Evolutionary conservation across 306 rosid genomes (phyloP).

Genomic region (Cucumis melo): DNA sequence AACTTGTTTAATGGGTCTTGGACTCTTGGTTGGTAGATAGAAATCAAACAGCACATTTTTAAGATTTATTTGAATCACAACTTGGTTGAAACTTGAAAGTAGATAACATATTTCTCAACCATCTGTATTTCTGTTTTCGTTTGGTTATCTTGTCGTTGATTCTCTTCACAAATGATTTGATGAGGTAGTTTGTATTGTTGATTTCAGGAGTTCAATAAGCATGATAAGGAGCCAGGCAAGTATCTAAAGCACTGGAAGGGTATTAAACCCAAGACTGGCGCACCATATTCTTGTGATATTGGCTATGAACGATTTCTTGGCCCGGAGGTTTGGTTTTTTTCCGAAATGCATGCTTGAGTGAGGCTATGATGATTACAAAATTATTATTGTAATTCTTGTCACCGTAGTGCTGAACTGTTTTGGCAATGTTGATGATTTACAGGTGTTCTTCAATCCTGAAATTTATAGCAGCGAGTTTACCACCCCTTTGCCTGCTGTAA

Average conservation of each 20-base stretch:
- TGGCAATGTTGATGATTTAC: slow-evolving; percentile 9
- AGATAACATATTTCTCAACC: not conserved
- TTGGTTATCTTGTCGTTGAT: not conserved
- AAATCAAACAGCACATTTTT: slow-evolving; percentile 3
- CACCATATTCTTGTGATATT: slow-evolving; percentile 94
- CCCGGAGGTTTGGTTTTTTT: slow-evolving; percentile 67
- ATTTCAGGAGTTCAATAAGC: slow-evolving; percentile 83
- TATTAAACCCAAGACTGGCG: slow-evolving; percentile 95
- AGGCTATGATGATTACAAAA: not conserved
- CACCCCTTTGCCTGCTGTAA: slow-evolving; percentile 79
- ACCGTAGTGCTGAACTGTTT: not conserved
- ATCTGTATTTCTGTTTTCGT: not conserved
- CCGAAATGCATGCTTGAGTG: not conserved
- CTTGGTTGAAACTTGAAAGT: not conserved
- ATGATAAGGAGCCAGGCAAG: slow-evolving; percentile 89
- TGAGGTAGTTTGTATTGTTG: slow-evolving; percentile 13
- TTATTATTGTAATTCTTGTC: not conserved
- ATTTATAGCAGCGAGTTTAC: slow-evolving; percentile 66
- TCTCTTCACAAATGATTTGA: slow-evolving; percentile 4
- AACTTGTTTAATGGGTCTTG: slow-evolving; percentile 6
- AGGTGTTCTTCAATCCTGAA: slow-evolving; percentile 99
- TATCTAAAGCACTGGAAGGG: slow-evolving; percentile 94
- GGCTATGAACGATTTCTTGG: slow-evolving; percentile 99
- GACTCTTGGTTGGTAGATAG: not conserved
- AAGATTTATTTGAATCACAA: not conserved